Conservation (phyloP, 768 basidiomycete species). For the Serpula lacrymans region DNA sequence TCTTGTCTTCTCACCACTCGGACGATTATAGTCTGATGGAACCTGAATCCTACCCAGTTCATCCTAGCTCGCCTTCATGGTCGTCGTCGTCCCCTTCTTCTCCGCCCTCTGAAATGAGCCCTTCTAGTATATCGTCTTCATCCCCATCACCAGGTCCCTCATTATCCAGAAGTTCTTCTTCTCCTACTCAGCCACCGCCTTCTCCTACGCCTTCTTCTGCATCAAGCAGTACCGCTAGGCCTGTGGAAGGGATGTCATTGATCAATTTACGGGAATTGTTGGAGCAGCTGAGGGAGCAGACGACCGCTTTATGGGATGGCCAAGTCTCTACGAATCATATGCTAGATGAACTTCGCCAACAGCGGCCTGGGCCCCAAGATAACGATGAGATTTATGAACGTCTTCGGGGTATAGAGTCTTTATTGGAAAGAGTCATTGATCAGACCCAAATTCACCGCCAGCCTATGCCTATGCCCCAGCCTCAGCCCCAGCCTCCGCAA, state of each 20-base stretch:
- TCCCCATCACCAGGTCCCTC: slow-evolving; percentile 38
- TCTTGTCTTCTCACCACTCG: slow-evolving; percentile 65
- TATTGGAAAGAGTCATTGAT: slow-evolving; percentile 14
- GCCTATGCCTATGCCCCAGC: slow-evolving; percentile 13
- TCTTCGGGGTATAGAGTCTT: slow-evolving; percentile 19
- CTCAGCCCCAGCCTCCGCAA: slow-evolving; percentile 7
- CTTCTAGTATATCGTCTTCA: slow-evolving; percentile 23
- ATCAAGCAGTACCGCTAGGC: slow-evolving; percentile 35
- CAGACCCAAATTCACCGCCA: slow-evolving; percentile 13
- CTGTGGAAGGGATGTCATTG: slow-evolving; percentile 29
- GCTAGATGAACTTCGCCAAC: slow-evolving; percentile 58
- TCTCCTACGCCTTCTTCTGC: slow-evolving; percentile 37
- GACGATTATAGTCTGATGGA: slow-evolving; percentile 57
- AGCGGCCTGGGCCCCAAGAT: slow-evolving; percentile 37
- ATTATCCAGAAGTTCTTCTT: slow-evolving; percentile 31
- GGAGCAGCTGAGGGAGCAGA: slow-evolving; percentile 54
- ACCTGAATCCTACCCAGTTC: slow-evolving; percentile 28
- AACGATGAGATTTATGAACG: slow-evolving; percentile 37
- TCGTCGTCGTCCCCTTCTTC: slow-evolving; percentile 26
- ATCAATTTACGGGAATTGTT: slow-evolving; percentile 52
- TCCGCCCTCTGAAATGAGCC: slow-evolving; percentile 29
- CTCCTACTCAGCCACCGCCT: slow-evolving; percentile 32
- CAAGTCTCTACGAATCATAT: slow-evolving; percentile 59
- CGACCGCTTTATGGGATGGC: slow-evolving; percentile 56
- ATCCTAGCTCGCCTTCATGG: slow-evolving; percentile 35